phyloP scores from a whole-genome alignment of 306 rosid species.

The Prunus kanzakura region DNA sequence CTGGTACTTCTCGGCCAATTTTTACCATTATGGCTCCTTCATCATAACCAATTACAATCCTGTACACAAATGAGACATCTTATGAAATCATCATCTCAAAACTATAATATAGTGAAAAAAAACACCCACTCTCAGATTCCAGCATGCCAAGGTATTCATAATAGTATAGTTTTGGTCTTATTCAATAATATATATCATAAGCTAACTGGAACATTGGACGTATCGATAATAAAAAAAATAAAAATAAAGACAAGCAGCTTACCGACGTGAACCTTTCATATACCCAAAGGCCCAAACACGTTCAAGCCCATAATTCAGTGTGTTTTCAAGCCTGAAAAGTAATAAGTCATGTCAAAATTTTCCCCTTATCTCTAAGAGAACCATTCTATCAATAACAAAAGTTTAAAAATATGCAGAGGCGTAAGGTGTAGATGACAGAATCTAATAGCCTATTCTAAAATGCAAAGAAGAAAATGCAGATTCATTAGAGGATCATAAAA shows the following conservation, averaged over 20 bases:
- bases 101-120: not conserved
- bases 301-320: slow-evolving; percentile 95
- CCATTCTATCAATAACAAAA: not conserved
- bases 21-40: slow-evolving; percentile 97
- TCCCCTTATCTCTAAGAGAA: not conserved
- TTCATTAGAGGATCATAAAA: not conserved
- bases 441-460: not conserved
- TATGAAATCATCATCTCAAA: not conserved
- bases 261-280: slow-evolving; percentile 93
- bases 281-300: slow-evolving; percentile 99
- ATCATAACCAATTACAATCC: slow-evolving; percentile 96
- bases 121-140: not conserved
- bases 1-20: slow-evolving; percentile 96
- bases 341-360: not conserved
- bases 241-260: slow-evolving; percentile 26
- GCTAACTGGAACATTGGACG: not conserved
- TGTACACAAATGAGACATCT: slow-evolving; percentile 14
- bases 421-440: not conserved
- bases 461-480: not conserved
- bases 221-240: not conserved
- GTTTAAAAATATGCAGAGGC: not conserved
- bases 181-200: not conserved
- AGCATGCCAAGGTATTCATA: not conserved
- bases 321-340: slow-evolving; percentile 89
- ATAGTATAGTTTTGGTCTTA: not conserved